Percentiles rank a stretch among this genome's conserved stretches.
These are phyloP conservation scores for Keithomyces neogunnii DNA, from an alignment of 2,329 filamentous ascomycete genomes.

Conservation along the genomic window DNA sequence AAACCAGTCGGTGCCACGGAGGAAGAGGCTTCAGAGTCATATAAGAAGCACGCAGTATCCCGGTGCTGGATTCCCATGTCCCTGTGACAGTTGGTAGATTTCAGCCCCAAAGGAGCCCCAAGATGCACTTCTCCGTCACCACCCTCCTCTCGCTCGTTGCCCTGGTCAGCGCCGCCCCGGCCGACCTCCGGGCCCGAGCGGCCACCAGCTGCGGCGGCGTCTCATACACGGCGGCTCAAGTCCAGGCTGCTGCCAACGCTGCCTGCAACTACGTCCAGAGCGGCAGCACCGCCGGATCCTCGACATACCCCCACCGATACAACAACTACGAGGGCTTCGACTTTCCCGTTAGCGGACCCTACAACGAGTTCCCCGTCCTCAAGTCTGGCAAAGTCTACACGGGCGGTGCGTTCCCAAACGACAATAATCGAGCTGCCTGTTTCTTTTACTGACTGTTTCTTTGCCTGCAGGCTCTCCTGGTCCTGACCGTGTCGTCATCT, in stretches of 20 bases:
- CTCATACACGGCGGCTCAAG: conserved; percentile 18
- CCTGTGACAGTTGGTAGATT: not conserved
- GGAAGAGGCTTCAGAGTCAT: not conserved
- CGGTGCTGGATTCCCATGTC: not conserved
- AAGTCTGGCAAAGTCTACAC: conserved; percentile 21
- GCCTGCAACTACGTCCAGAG: conserved; percentile 17
- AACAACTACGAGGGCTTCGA: conserved; percentile 30
- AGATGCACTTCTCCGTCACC: conserved; percentile 18
- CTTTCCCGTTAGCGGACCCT: conserved; percentile 23
- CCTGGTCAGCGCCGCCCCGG: conserved; percentile 18
- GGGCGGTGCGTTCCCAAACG: conserved; percentile 20
- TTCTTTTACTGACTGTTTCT: not conserved
- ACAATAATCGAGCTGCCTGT: not conserved
- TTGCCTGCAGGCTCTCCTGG: conserved; percentile 37
- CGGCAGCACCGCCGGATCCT: conserved; percentile 17
- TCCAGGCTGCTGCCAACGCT: conserved; percentile 18
- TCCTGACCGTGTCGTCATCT: conserved; percentile 57
- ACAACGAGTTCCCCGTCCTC: conserved; percentile 31
- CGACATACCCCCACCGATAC: conserved; percentile 29
- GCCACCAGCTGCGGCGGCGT: conserved; percentile 22
- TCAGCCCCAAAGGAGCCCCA: not conserved
- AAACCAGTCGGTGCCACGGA: not conserved
- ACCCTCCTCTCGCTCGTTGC: conserved; percentile 19
- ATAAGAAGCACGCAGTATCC: not conserved
- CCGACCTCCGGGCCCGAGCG: conserved; percentile 14